phyloP scores from a whole-genome alignment of 345 rosid genomes.

The Bruguiera gymnorhiza region DNA sequence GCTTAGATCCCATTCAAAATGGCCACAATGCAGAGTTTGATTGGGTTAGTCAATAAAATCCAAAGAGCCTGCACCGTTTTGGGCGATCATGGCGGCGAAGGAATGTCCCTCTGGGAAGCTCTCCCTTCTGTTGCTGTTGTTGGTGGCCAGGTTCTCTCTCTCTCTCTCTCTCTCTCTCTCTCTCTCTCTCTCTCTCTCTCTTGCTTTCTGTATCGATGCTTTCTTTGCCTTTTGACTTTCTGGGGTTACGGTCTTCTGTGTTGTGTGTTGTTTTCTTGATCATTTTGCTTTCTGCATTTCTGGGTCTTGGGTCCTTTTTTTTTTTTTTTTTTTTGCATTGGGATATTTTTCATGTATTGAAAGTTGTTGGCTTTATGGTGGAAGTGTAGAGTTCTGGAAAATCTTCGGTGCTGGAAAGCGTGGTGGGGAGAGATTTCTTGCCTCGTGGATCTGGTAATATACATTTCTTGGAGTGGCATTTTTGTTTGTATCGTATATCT shows the following conservation, averaged over 20 bases:
- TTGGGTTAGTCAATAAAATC: constrained; percentile 88
- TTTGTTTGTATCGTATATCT: neutral
- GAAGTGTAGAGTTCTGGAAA: constrained; percentile 83
- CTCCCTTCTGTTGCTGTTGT: constrained; percentile 96
- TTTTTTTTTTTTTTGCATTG: neutral
- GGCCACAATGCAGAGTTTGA: constrained; percentile 98
- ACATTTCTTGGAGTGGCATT: neutral
- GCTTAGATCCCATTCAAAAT: constrained; percentile 22
- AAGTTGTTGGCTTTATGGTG: neutral
- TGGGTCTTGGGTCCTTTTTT: neutral
- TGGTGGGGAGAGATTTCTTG: constrained; percentile 93
- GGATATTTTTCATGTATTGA: neutral
- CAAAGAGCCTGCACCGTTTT: constrained; percentile 96
- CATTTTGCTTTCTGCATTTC: neutral
- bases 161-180: neutral
- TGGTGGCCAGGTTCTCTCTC: constrained; percentile 81
- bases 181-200: too few species aligned
- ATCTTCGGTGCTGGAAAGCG: constrained; percentile 94
- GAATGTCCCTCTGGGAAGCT: constrained; percentile 99
- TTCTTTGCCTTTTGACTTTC: neutral
- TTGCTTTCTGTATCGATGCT: neutral
- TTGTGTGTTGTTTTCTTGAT: neutral
- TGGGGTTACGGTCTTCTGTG: neutral
- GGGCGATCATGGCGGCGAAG: constrained; percentile 97
- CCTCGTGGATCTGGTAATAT: constrained; percentile 98